Evolutionary conservation across 1,139 yeast species (phyloP), one percentile per base, ranked within the genome.

Genomic region (Yamadazyma mexicana): DNA sequence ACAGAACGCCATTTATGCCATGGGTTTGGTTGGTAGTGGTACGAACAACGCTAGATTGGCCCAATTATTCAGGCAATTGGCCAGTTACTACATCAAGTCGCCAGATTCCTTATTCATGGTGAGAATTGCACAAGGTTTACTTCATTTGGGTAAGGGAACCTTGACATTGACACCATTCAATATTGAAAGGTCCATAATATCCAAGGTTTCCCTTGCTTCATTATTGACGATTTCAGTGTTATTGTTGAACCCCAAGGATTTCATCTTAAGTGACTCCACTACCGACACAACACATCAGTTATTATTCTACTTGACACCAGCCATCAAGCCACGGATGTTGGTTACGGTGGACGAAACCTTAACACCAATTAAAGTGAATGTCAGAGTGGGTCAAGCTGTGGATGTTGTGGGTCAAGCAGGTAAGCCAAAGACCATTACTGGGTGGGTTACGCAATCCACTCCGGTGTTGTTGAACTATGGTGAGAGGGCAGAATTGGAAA

Each of bases 341-440:
- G 76, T 94, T 31, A 91, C 98, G 0, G 86, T 94, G 36, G 96
- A 91, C 61, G 97, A 91, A 60, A 80, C 85, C 22, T 78, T 92
- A 59, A 72, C 73, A 44, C 97, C 97, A 25, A 69, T 92, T 50
- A 92, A 92, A 71, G 98, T 92, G 10, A 92, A 89, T 54, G 98
- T 92, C 7, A 81, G 98, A 58, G 98, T 94, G 29, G 98, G 98
- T 49, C 97, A 92, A 69, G 98, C 98, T 4, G 98, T 94, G 34
- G 98, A 94, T 61, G 88, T 91, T 33, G 98, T 94, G 46, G 98
- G 98, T 27, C 98, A 91, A 64, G 98, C 98, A 0, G 98, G 99
- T 69, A 88, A 88, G 55, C 98, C 98, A 31, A 92, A 92, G 71
- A 91, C 97, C 18, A 94, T 94, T 37, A 94, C 98, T 4, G 98